A percentile compares a stretch with the other conserved stretches of the same genome.
These are phyloP conservation scores for Monosporascus cannonballus DNA, from an alignment of 2,329 filamentous ascomycete species.

Conservation along the genomic window DNA sequence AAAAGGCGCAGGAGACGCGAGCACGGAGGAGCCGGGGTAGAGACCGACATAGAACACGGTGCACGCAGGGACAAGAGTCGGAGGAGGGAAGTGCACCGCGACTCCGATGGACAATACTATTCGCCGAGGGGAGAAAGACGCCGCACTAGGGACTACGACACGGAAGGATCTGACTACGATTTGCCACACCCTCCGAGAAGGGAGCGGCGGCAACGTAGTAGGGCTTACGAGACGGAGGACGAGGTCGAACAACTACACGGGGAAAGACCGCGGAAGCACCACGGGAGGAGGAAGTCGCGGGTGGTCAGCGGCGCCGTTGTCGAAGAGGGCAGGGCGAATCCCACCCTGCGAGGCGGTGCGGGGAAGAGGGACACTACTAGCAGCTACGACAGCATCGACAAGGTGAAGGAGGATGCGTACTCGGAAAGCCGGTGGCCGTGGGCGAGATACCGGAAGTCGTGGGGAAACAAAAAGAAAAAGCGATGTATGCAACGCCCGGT, in stretches of 20 bases:
- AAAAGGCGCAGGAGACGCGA: slow-evolving; percentile 5
- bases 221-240: slow-evolving; percentile 9
- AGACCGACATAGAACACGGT: neutral
- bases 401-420: slow-evolving; percentile 36
- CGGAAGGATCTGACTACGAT: slow-evolving; percentile 11
- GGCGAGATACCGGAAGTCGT: slow-evolving; percentile 6
- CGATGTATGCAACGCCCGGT: slow-evolving; percentile 44
- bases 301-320: slow-evolving; percentile 65
- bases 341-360: slow-evolving; percentile 36
- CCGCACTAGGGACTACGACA: slow-evolving; percentile 7
- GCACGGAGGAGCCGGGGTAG: neutral
- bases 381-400: slow-evolving; percentile 44
- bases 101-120: neutral
- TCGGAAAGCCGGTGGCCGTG: slow-evolving; percentile 26
- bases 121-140: slow-evolving; percentile 9
- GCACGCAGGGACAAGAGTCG: neutral
- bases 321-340: slow-evolving; percentile 55
- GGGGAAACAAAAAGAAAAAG: slow-evolving; percentile 51
- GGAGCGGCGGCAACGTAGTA: slow-evolving; percentile 9
- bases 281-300: slow-evolving; percentile 46
- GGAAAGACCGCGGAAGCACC: slow-evolving; percentile 24
- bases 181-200: slow-evolving; percentile 7
- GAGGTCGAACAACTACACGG: slow-evolving; percentile 10
- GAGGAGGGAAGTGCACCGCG: neutral
- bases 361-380: slow-evolving; percentile 22